Evolutionary conservation across 495 filamentous ascomycete species (phyloP).

Genomic region (Parachaetomium inaequale): DNA sequence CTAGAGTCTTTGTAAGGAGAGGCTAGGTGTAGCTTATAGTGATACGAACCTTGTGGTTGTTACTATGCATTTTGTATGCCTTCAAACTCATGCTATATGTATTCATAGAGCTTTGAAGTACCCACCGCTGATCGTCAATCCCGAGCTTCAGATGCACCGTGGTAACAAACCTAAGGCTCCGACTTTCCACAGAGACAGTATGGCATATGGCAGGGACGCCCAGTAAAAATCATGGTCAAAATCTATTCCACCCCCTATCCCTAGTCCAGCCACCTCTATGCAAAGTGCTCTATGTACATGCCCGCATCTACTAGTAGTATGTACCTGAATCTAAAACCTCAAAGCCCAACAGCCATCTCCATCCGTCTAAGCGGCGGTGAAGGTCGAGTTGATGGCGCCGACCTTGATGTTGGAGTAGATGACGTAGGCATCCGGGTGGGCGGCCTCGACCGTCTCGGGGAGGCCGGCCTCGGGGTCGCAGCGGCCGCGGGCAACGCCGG

Average conservation of each 20-base stretch:
- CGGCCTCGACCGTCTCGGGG: constrained; percentile 51
- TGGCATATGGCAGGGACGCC: neutral
- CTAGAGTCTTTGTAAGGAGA: no score
- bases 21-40: no score
- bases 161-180: no score
- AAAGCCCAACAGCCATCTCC: neutral
- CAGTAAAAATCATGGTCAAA: neutral
- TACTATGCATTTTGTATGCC: no score
- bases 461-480: constrained; percentile 54
- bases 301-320: neutral
- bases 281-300: constrained; percentile 1
- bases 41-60: no score
- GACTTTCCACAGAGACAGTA: no score
- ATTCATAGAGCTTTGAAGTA: no score
- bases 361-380: constrained; percentile 17
- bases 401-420: constrained; percentile 66
- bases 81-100: no score
- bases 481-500: constrained; percentile 60
- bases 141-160: no score
- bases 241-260: neutral
- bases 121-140: no score
- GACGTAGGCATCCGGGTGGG: constrained; percentile 51
- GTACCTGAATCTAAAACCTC: neutral
- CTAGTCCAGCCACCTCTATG: neutral
- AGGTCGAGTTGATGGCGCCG: constrained; percentile 34